Percentiles rank a stretch among this genome's conserved stretches.
phyloP scores from a whole-genome alignment of 768 basidiomycete species.

The Lyophyllum shimeji region DNA sequence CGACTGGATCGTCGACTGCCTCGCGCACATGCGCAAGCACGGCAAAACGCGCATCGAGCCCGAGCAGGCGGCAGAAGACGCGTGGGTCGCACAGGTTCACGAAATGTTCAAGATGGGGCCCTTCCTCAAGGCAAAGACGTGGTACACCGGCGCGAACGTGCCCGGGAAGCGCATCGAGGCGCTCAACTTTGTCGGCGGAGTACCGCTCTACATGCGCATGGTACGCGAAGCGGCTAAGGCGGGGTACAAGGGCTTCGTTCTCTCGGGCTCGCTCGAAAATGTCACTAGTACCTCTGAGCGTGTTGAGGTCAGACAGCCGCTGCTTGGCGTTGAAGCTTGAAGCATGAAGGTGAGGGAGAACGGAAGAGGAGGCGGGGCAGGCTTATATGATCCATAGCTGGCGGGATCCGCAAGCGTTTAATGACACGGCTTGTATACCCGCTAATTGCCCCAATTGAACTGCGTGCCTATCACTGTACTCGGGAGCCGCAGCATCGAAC shows the following conservation, averaged over 20 bases:
- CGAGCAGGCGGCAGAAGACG: constrained; percentile 9
- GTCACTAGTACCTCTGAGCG: too few relatives aligned
- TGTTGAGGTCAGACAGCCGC: not conserved
- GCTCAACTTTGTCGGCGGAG: constrained; percentile 24
- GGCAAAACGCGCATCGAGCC: constrained; percentile 11
- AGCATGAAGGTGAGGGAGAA: not conserved
- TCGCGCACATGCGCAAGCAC: constrained; percentile 16
- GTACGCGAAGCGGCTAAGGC: constrained; percentile 16
- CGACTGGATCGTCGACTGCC: constrained; percentile 24
- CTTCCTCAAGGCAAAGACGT: constrained; percentile 21
- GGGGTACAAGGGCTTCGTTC: constrained; percentile 16
- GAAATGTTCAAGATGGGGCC: constrained; percentile 12
- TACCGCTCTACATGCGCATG: constrained; percentile 17
- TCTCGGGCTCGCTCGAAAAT: too few relatives aligned
- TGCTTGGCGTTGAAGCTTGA: not conserved
- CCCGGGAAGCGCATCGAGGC: constrained; percentile 22
- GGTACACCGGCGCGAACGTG: constrained; percentile 26
- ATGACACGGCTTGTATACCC: not conserved
- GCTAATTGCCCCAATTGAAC: not conserved
- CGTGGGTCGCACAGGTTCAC: constrained; percentile 11
- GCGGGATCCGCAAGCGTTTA: too few relatives aligned
- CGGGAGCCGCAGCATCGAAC: not conserved
- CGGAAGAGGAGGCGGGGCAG: not conserved
- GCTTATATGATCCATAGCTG: too few relatives aligned
- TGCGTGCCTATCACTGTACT: too few relatives aligned